These are phyloP conservation scores for Phytophthora colocasiae DNA, from an alignment of 352 stramenopile species.

Conservation along the genomic window DNA sequence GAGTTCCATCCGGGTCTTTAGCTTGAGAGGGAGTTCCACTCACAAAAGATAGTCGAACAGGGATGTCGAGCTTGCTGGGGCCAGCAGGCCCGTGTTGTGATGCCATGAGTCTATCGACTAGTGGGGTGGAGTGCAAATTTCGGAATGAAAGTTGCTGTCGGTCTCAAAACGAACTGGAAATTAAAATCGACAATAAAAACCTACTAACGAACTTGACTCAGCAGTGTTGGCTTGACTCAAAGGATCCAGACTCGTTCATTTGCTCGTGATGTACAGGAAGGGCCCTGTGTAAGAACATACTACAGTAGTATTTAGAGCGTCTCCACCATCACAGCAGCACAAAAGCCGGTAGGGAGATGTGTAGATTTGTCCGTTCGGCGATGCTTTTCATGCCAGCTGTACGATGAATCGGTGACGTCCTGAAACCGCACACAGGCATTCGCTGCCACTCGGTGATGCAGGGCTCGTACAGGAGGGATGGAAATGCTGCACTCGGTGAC, in stretches of 20 bases:
- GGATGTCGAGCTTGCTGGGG: slow-evolving; percentile 31
- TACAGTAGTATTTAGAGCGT: not conserved
- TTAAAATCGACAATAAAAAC: slow-evolving; percentile 3
- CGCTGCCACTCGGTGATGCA: slow-evolving; percentile 16
- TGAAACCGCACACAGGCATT: slow-evolving; percentile 17
- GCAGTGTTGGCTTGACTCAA: too few species aligned
- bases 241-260: not conserved
- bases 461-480: slow-evolving; percentile 13
- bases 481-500: slow-evolving; percentile 20
- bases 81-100: slow-evolving; percentile 15
- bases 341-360: slow-evolving; percentile 23
- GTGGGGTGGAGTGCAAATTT: slow-evolving; percentile 18
- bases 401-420: slow-evolving; percentile 17
- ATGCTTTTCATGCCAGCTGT: slow-evolving; percentile 13
- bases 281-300: not conserved
- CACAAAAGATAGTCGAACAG: slow-evolving; percentile 43
- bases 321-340: slow-evolving; percentile 21
- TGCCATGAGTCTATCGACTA: slow-evolving; percentile 5
- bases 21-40: slow-evolving; percentile 35
- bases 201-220: slow-evolving; percentile 1
- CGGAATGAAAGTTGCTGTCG: slow-evolving; percentile 24
- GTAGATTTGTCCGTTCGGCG: slow-evolving; percentile 18
- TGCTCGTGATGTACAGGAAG: not conserved
- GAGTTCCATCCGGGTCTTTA: slow-evolving; percentile 20
- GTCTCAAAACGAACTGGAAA: not conserved